Base-by-base conservation (phyloP, 2,329 filamentous ascomycete species). In the Aspergillus tanneri region DNA sequence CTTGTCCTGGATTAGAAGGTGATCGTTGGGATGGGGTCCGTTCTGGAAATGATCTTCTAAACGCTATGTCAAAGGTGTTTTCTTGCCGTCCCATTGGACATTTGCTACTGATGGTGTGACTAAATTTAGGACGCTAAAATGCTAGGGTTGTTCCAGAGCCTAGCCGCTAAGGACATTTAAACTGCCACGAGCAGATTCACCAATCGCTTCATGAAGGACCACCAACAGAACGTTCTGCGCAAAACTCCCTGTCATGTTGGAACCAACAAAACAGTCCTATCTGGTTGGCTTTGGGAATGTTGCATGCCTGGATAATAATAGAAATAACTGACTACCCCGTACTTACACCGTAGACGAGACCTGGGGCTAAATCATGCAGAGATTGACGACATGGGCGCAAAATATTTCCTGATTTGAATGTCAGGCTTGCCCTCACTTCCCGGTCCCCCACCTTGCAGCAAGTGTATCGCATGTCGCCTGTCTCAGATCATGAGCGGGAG, bases 1-100 rank as follows among this genome's bases (percentile, higher is more conserved):
- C 27, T 50, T 34, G 25, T 19, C 35, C 37, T 11, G n/a, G 25
- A 18, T 9, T 6, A 30, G 37, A 16, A 24, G 24, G 43, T 14
- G 35, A 44, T 43, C 30, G 30, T 16, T 46, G 36, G 44, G 37
- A 12, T 28, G 11, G 30, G 14, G 22, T 41, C 25, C 6, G 11
- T 36, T 28, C 30, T n/a, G 50, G 43, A 34, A 53, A 41, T 25
- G 50, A 53, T 53, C 46, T n/a, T 4, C 35, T n/a, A 30, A 23
- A 16, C 24, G 23, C 35, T 34, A 39, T 25, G 19, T 12, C 35
- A 22, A 38, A n/a, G 35, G 22, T 39, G 24, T 16, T 27, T 34
- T 16, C 24, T 24, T 16, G 34, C 10, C 12, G 5, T 30, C 24
- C 27, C 22, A 36, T 47, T 47, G 21, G 49, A 32, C 14, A 12